A percentile compares a stretch with the other conserved stretches of the same genome.
phyloP scores from a whole-genome alignment of 768 basidiomycete species.

The Suillus brevipes region DNA sequence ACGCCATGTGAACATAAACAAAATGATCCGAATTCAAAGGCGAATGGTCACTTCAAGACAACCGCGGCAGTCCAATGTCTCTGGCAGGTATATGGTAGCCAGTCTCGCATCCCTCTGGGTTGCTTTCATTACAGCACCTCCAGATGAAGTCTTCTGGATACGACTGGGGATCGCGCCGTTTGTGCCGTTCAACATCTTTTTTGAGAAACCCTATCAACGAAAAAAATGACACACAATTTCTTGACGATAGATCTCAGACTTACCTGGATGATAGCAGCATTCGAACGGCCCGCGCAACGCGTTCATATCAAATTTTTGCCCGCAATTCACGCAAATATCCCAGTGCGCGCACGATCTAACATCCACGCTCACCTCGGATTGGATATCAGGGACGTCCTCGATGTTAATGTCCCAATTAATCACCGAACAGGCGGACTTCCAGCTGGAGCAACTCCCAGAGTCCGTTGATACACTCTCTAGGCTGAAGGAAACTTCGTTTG shows the following conservation, averaged over 20 bases:
- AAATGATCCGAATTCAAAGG: background rate
- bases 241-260: slow-evolving; percentile 37
- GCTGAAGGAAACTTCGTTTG: background rate
- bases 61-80: background rate
- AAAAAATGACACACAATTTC: background rate
- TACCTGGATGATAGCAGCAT: slow-evolving; percentile 55
- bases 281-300: slow-evolving; percentile 38
- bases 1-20: background rate
- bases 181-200: slow-evolving; percentile 4
- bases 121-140: slow-evolving; percentile 46
- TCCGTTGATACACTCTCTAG: background rate
- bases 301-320: slow-evolving; percentile 47
- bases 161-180: slow-evolving; percentile 28
- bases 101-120: slow-evolving; percentile 1
- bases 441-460: background rate
- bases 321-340: slow-evolving; percentile 49
- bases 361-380: slow-evolving; percentile 2
- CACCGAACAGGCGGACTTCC: slow-evolving; percentile 1
- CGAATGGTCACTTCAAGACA: background rate
- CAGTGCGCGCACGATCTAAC: slow-evolving; percentile 35
- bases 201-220: background rate
- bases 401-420: background rate
- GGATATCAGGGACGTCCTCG: slow-evolving; percentile 3
- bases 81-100: slow-evolving; percentile 6
- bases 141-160: slow-evolving; percentile 52